Conservation (phyloP, 1,284 basidiomycete genomes). For the Puccinia coronata region DNA sequence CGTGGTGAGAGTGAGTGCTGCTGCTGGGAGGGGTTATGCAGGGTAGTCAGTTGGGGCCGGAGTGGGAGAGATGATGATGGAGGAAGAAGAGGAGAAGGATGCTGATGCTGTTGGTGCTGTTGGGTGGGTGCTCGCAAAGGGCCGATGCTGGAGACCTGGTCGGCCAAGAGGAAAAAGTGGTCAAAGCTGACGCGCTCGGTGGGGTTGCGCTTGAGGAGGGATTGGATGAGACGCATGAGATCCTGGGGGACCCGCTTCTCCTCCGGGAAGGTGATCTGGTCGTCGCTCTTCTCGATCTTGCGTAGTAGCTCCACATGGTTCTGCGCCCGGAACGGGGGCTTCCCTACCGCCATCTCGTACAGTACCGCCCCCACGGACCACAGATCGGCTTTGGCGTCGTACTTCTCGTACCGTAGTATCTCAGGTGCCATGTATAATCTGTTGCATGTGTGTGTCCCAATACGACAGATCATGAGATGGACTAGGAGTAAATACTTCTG, state of each 20-base stretch:
- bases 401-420: conserved; percentile 94
- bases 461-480: background rate
- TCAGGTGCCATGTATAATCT: conserved; percentile 99
- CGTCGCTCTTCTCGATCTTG: conserved; percentile 80
- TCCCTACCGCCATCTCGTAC: conserved; percentile 91
- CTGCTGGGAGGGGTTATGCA: background rate
- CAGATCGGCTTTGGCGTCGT: conserved; percentile 94
- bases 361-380: conserved; percentile 98
- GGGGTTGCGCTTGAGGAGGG: conserved; percentile 78
- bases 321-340: conserved; percentile 88
- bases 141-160: conserved; percentile 50
- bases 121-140: conserved; percentile 5
- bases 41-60: conserved; percentile 6
- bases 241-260: conserved; percentile 74
- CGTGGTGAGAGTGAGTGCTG: background rate
- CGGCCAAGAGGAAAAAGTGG: conserved; percentile 76
- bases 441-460: background rate
- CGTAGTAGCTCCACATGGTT: conserved; percentile 95
- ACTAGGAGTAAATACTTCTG: background rate
- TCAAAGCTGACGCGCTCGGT: conserved; percentile 84
- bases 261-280: conserved; percentile 83
- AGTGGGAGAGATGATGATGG: conserved; percentile 2
- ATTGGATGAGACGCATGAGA: conserved; percentile 83
- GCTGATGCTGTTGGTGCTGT: background rate
- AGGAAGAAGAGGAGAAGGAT: conserved; percentile 7